These are phyloP conservation scores for Pichia californica DNA, from an alignment of 805 yeast genomes.

Conservation along the genomic window DNA sequence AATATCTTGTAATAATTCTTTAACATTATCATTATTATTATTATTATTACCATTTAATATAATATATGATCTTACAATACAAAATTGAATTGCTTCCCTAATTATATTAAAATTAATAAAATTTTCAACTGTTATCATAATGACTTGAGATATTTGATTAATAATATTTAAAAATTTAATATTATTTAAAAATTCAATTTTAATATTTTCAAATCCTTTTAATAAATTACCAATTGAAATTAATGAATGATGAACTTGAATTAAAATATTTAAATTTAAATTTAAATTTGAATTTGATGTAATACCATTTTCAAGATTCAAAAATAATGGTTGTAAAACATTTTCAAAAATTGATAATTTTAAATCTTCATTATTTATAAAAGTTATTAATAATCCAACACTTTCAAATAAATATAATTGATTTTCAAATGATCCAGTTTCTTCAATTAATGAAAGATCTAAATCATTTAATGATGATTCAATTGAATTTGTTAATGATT, in stretches of 20 bases:
- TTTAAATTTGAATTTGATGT: constrained; percentile 26
- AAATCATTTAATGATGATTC: constrained; percentile 19
- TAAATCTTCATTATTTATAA: constrained; percentile 37
- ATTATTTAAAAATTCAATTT: constrained; percentile 26
- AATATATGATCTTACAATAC: constrained; percentile 82
- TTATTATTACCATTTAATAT: constrained; percentile 42
- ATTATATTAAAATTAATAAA: constrained; percentile 60
- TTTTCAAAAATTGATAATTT: constrained; percentile 50
- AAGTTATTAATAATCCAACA: constrained; percentile 66
- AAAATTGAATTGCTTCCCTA: constrained; percentile 80
- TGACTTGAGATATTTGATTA: constrained; percentile 58
- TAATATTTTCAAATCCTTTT: constrained; percentile 62
- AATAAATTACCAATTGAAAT: constrained; percentile 88
- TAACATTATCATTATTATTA: constrained; percentile 29
- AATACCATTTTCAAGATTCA: constrained; percentile 62
- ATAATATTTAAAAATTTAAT: constrained; percentile 24
- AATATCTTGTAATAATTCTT: constrained; percentile 30
- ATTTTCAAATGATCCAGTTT: constrained; percentile 59
- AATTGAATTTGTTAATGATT: too few species aligned
- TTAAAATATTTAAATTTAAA: constrained; percentile 37
- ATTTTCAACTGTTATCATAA: constrained; percentile 73
- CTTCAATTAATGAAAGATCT: constrained; percentile 40
- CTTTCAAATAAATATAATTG: constrained; percentile 84
- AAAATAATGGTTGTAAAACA: constrained; percentile 69
- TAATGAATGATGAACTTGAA: constrained; percentile 80